phyloP scores from a whole-genome alignment of 2,329 filamentous ascomycete genomes.

The Fusarium duplospermum region DNA sequence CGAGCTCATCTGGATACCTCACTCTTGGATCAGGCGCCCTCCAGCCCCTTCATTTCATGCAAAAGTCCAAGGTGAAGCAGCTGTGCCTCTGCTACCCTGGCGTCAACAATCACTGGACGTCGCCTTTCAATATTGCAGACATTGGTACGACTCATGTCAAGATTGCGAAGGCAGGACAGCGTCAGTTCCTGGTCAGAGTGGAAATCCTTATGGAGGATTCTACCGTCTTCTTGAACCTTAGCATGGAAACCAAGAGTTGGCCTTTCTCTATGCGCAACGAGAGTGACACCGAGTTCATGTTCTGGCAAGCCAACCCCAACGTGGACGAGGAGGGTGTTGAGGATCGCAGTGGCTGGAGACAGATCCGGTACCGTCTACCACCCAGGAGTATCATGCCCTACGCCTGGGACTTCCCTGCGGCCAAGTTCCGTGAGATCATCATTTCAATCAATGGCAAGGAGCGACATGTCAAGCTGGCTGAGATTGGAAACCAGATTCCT shows the following conservation, averaged over 20 bases:
- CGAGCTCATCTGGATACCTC: conserved; percentile 88
- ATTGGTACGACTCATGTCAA: conserved; percentile 94
- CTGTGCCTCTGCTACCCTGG: conserved; percentile 93
- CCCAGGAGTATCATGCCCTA: conserved; percentile 99
- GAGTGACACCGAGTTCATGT: conserved; percentile 95
- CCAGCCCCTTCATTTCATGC: conserved; percentile 89
- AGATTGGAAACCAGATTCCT: conserved; percentile 95
- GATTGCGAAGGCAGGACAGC: conserved; percentile 88
- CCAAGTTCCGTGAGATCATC: conserved; percentile 94
- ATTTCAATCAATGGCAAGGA: conserved; percentile 69
- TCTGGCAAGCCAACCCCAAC: conserved; percentile 94
- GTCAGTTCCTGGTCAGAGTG: conserved; percentile 86
- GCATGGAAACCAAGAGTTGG: conserved; percentile 93
- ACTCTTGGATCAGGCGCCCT: conserved; percentile 82
- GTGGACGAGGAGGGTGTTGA: conserved; percentile 89
- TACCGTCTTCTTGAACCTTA: conserved; percentile 92
- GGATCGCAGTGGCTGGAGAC: conserved; percentile 89
- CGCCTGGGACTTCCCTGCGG: conserved; percentile 98
- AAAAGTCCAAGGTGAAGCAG: conserved; percentile 85
- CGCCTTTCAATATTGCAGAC: conserved; percentile 97
- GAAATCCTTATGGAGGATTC: conserved; percentile 93
- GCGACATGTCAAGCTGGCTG: conserved; percentile 91
- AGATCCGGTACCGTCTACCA: conserved; percentile 90
- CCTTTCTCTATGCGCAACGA: conserved; percentile 99
- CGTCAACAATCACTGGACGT: conserved; percentile 96